Evolutionary conservation across 345 rosid genomes (phyloP), one percentile per base, ranked within the genome.

Genomic region (Citrus trifoliata): DNA sequence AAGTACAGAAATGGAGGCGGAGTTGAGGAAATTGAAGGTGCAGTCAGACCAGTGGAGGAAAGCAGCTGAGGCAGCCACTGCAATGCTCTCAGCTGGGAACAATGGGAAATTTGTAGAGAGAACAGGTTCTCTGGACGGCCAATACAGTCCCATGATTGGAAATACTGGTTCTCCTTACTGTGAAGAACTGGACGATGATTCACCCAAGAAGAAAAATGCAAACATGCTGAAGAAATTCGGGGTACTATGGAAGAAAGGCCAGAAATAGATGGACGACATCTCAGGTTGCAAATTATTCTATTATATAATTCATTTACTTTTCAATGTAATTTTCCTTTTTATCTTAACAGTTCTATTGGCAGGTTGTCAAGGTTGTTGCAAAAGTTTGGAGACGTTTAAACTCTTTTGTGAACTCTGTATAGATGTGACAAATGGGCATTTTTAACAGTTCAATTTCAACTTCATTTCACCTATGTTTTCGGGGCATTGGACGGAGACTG

Each of bases 1-100:
- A 10, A 91, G 89, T 81, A 80, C 90, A 2, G 99, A 96, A 75
- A 74, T 93, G 87, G 98, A 93, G 87, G 88, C 89, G 1, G 98
- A 96, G 84, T 74, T 96, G 35, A 92, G 99, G 88, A 93, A 88
- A 87, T 81, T 94, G 60, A 96, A 94, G 83, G 99, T 94, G 74
- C 99, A 96, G 80, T 85, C 97, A 51, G 97, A 96, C 77, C 99
- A 94, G 76, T 94, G 99, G 99, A 90, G 98, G 87, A 96, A 96
- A 87, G 99, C 99, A 4, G 98, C 98, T 0, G 99, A 96, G 85
- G 95, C 94, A 14, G 99, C 99, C 0, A 91, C 99, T 38, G 78
- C 98, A 56, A 92, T 94, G 92, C 86, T 96, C 73, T 87, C 97
- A 35, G 80, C 89, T 12, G 92, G 92, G 71, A 93, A 89, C 86